Evolutionary conservation across 768 basidiomycete genomes (phyloP).

Genomic region (Amanita pallidorosea): DNA sequence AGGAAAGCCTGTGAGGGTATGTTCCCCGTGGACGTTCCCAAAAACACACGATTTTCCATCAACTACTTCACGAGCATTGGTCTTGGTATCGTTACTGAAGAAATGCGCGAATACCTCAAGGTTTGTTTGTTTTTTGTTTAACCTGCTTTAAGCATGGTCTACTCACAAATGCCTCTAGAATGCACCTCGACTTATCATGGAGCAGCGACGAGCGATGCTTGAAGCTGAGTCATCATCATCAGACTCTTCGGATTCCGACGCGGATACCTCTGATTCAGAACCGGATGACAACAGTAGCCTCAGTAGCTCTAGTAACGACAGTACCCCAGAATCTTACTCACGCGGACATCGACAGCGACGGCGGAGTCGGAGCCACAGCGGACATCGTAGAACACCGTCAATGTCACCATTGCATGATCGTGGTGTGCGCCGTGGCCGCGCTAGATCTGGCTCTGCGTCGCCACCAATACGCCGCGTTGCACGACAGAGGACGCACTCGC

Average conservation of each 20-base stretch:
- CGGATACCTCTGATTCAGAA: slow-evolving; percentile 26
- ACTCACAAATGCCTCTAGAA: slow-evolving; percentile 39
- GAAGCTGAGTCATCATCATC: slow-evolving; percentile 49
- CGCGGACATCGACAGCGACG: slow-evolving; percentile 12
- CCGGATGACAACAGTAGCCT: slow-evolving; percentile 16
- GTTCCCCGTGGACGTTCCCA: slow-evolving; percentile 96
- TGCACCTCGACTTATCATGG: slow-evolving; percentile 87
- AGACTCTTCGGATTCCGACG: slow-evolving; percentile 28
- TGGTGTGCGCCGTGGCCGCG: slow-evolving; percentile 9
- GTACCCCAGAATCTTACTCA: slow-evolving; percentile 14
- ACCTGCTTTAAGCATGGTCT: background rate
- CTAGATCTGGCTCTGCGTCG: slow-evolving; percentile 4
- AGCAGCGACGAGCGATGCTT: slow-evolving; percentile 82
- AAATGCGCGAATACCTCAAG: slow-evolving; percentile 94
- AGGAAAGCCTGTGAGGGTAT: slow-evolving; percentile 62
- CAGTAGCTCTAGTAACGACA: slow-evolving; percentile 19
- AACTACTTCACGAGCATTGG: slow-evolving; percentile 98
- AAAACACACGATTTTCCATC: slow-evolving; percentile 93
- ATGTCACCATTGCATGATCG: slow-evolving; percentile 14
- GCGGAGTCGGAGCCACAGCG: slow-evolving; percentile 12
- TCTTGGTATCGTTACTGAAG: slow-evolving; percentile 83
- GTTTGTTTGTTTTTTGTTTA: slow-evolving; percentile 28
- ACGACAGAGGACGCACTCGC: slow-evolving; percentile 1
- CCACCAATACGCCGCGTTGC: slow-evolving; percentile 12
- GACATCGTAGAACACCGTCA: slow-evolving; percentile 15